These are phyloP conservation scores for Trichoderma hamatum DNA, from an alignment of 2,329 filamentous ascomycete genomes.

Conservation along the genomic window DNA sequence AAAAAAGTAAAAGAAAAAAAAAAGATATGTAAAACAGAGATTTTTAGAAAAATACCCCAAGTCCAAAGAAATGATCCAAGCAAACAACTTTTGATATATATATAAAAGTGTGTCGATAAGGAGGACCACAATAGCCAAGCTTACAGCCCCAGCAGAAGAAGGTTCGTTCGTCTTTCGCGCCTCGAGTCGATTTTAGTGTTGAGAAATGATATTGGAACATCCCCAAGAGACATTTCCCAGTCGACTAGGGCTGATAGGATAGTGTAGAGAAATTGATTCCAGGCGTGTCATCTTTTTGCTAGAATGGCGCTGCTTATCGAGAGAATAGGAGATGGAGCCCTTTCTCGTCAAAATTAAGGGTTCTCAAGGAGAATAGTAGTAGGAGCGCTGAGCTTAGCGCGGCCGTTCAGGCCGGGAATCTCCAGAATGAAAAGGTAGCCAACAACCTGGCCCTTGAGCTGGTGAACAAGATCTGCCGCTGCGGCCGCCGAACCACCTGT, in stretches of 20 bases:
- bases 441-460: constrained; percentile 82
- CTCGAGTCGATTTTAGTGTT: constrained; percentile 2
- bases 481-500: constrained; percentile 88
- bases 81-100: constrained; percentile 20
- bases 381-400: constrained; percentile 79
- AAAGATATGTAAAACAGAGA: constrained; percentile 3
- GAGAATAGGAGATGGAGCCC: constrained; percentile 10
- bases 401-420: constrained; percentile 88
- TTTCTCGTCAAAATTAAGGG: constrained; percentile 34
- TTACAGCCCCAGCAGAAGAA: constrained; percentile 2
- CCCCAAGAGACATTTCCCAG: background rate
- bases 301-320: constrained; percentile 15
- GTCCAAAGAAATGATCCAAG: constrained; percentile 15
- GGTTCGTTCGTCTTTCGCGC: constrained; percentile 5
- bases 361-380: constrained; percentile 78
- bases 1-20: background rate
- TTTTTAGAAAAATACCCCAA: background rate
- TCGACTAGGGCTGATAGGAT: background rate
- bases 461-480: constrained; percentile 80
- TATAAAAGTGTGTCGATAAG: constrained; percentile 17
- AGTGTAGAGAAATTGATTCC: constrained; percentile 1
- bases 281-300: constrained; percentile 3
- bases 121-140: constrained; percentile 1
- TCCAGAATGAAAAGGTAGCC: constrained; percentile 96
- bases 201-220: background rate